Conservation (phyloP, 1,284 basidiomycete species). For the Uromyces viciae-fabae region DNA sequence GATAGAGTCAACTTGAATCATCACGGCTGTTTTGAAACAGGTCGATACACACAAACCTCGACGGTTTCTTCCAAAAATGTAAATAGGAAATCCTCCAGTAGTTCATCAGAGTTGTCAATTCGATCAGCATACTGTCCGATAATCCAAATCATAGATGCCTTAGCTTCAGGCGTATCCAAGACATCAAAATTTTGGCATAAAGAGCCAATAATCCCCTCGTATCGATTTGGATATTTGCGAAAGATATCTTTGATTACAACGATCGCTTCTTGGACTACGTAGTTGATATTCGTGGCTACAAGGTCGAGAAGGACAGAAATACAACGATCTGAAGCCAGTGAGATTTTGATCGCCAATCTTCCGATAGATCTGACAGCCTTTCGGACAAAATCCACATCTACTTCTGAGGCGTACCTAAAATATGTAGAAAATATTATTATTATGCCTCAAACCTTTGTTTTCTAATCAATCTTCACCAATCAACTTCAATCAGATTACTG, state of each 20-base stretch:
- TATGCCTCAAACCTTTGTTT: too few species aligned
- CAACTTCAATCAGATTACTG: constrained; percentile 55
- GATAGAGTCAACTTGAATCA: not conserved
- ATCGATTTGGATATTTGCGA: constrained; percentile 90
- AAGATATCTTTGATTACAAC: constrained; percentile 99
- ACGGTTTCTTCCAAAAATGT: constrained; percentile 89
- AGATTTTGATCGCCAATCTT: constrained; percentile 93
- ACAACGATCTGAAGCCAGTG: constrained; percentile 79
- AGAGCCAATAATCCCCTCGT: constrained; percentile 88
- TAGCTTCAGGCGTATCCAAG: constrained; percentile 91
- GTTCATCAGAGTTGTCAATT: constrained; percentile 92
- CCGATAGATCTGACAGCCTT: constrained; percentile 96
- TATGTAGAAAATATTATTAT: too few species aligned
- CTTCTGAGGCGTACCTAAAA: constrained; percentile 95
- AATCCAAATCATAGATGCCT: constrained; percentile 97
- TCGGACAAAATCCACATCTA: constrained; percentile 95
- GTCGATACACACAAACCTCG: constrained; percentile 62
- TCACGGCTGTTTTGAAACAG: not conserved
- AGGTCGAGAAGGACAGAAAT: constrained; percentile 80
- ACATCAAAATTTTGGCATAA: constrained; percentile 87
- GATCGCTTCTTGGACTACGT: constrained; percentile 95
- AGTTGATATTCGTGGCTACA: constrained; percentile 88
- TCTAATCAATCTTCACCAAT: too few species aligned
- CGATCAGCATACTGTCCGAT: constrained; percentile 93
- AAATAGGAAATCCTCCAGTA: constrained; percentile 86